These are phyloP conservation scores for Triticum urartu DNA, from an alignment of 176 grass and related monocot species.

Conservation along the genomic window DNA sequence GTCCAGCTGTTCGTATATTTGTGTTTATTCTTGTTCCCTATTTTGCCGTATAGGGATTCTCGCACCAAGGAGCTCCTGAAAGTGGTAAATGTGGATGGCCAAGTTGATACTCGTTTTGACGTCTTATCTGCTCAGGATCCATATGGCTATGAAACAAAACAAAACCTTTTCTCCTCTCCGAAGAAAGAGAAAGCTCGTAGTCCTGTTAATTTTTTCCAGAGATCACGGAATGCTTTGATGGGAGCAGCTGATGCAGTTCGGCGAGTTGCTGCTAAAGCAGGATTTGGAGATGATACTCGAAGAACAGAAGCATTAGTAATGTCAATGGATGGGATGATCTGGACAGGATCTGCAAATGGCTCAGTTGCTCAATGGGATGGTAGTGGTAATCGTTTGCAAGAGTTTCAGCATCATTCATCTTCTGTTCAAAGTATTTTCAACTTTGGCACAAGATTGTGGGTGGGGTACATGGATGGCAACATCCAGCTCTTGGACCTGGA, in stretches of 20 bases:
- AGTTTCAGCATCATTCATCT: constrained; percentile 62
- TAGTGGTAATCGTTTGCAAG: constrained; percentile 63
- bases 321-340: constrained; percentile 70
- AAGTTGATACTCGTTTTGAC: constrained; percentile 76
- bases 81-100: constrained; percentile 72
- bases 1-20: constrained; percentile 25
- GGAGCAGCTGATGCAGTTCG: constrained; percentile 83
- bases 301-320: constrained; percentile 73
- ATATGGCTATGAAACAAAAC: constrained; percentile 41
- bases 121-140: constrained; percentile 51
- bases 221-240: constrained; percentile 78
- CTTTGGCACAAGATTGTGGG: constrained; percentile 73
- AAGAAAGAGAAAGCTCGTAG: constrained; percentile 70
- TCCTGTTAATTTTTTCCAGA: constrained; percentile 72
- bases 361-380: constrained; percentile 67
- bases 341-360: constrained; percentile 80
- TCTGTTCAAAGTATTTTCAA: constrained; percentile 58
- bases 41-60: constrained; percentile 64
- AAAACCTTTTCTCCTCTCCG: constrained; percentile 32
- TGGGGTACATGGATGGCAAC: constrained; percentile 72
- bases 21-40: constrained; percentile 23
- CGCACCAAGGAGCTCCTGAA: constrained; percentile 69
- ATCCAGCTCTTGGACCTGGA: constrained; percentile 66
- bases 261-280: constrained; percentile 73
- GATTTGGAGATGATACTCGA: constrained; percentile 75